Percentiles rank a stretch among this genome's conserved stretches.
Conservation (phyloP, 2,329 filamentous ascomycete genomes). For the Epichloe gansuensis region DNA sequence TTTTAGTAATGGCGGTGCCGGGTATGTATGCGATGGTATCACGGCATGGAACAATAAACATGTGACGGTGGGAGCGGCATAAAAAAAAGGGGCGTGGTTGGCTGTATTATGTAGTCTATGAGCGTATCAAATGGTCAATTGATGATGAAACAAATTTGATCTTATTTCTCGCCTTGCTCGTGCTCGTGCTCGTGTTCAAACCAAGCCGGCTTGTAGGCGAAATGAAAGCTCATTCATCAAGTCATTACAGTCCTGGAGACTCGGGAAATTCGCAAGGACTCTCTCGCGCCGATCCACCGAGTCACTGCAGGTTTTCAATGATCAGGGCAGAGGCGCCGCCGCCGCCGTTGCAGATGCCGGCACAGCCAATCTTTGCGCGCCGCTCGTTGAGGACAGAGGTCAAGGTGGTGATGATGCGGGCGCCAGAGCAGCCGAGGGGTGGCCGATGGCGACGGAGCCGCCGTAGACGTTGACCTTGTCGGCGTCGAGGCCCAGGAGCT, state of each 20-base stretch:
- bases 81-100: too few species aligned
- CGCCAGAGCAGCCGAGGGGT: conserved; percentile 87
- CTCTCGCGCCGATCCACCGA: conserved; percentile 25
- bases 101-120: neutral
- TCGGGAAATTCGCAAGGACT: neutral
- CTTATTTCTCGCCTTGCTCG: neutral
- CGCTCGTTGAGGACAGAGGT: conserved; percentile 81
- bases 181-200: neutral
- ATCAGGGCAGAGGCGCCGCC: conserved; percentile 91
- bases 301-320: conserved; percentile 59
- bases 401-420: conserved; percentile 83
- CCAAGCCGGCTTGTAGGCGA: neutral
- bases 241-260: conserved; percentile 7
- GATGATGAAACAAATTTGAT: neutral
- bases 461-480: conserved; percentile 93
- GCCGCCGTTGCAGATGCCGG: conserved; percentile 95
- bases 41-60: too few species aligned
- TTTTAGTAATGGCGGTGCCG: too few species aligned
- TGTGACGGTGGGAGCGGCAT: too few species aligned
- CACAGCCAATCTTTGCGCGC: conserved; percentile 85
- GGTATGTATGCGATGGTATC: too few species aligned
- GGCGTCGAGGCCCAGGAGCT: conserved; percentile 66
- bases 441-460: conserved; percentile 88
- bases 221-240: neutral
- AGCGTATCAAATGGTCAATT: neutral